Conservation (phyloP, 257 asterid species). For the Avicennia marina region DNA sequence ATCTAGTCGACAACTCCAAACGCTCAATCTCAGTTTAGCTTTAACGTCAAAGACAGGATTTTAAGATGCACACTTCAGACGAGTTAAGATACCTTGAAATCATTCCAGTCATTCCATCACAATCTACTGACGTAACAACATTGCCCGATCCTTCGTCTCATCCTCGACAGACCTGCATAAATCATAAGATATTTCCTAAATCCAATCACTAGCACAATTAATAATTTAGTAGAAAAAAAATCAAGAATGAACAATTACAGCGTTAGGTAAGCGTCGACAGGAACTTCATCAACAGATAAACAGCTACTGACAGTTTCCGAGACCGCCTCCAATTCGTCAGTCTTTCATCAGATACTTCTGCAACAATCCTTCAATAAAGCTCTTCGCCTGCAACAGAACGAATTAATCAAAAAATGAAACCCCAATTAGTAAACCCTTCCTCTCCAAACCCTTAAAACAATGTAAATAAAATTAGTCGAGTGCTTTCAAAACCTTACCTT, state of each 20-base stretch:
- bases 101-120: conserved; percentile 92
- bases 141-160: conserved; percentile 81
- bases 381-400: conserved; percentile 54
- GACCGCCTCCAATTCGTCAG: conserved; percentile 87
- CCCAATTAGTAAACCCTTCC: background rate
- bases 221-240: background rate
- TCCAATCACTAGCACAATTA: background rate
- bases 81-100: conserved; percentile 61
- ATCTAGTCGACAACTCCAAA: background rate
- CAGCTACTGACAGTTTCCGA: conserved; percentile 73
- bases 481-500: conserved; percentile 39
- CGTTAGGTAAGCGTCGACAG: conserved; percentile 90
- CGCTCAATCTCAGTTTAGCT: background rate
- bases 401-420: background rate
- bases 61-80: background rate
- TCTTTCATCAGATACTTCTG: conserved; percentile 83
- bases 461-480: conserved; percentile 6
- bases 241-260: conserved; percentile 35
- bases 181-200: conserved; percentile 7
- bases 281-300: conserved; percentile 91
- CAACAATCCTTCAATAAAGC: conserved; percentile 80
- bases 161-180: conserved; percentile 79
- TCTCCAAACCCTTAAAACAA: conserved; percentile 2
- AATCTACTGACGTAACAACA: conserved; percentile 79
- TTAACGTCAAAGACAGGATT: conserved; percentile 2